Evolutionary conservation across 148 eudicot species (phyloP).

Genomic region (Pouteria glomerata): DNA sequence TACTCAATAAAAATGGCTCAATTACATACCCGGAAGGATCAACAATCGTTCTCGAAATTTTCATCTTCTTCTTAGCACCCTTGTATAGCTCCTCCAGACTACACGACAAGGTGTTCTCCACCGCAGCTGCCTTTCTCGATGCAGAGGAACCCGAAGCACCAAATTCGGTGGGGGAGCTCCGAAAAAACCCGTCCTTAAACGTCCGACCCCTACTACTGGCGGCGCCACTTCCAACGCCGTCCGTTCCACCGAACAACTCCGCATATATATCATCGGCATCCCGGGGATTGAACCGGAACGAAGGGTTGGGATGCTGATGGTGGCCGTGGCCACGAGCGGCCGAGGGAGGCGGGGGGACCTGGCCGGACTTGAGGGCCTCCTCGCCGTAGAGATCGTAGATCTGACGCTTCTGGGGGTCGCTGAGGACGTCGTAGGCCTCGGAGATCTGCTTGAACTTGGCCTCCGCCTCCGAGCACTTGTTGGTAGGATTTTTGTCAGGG

Average conservation of each 20-base stretch:
- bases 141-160: neutral
- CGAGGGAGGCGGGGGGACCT: conserved; percentile 62
- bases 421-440: conserved; percentile 83
- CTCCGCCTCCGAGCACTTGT: conserved; percentile 57
- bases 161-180: conserved; percentile 13
- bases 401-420: conserved; percentile 86
- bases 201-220: conserved; percentile 23
- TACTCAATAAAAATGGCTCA: neutral
- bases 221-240: conserved; percentile 15
- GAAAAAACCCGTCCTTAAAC: conserved; percentile 35
- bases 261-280: conserved; percentile 89
- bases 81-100: conserved; percentile 77
- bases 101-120: conserved; percentile 71
- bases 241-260: conserved; percentile 54
- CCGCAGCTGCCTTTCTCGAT: conserved; percentile 57
- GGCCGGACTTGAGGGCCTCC: conserved; percentile 76
- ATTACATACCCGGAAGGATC: conserved; percentile 56
- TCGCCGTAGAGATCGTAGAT: conserved; percentile 92
- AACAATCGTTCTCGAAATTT: conserved; percentile 63
- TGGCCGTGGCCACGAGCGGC: conserved; percentile 30
- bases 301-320: conserved; percentile 35
- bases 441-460: conserved; percentile 86
- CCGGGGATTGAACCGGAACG: conserved; percentile 69
- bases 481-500: conserved; percentile 60
- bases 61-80: conserved; percentile 90